Conservation (phyloP, 2,329 filamentous ascomycete species). For the Scytalidium sp. region DNA sequence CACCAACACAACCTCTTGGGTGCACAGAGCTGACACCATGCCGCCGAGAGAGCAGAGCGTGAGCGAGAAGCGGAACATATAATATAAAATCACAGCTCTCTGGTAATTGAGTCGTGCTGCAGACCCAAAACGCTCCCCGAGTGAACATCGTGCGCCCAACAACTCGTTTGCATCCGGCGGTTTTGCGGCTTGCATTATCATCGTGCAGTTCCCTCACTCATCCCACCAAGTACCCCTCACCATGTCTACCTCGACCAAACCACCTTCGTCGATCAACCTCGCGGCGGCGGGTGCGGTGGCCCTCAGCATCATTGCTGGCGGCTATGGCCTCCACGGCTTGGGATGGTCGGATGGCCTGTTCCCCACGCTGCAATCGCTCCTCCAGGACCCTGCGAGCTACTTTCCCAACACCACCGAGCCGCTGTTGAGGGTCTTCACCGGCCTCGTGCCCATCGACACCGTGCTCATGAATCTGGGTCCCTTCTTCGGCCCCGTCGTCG, state of each 20-base stretch:
- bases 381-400: not conserved
- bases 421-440: conserved; percentile 18
- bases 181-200: no score
- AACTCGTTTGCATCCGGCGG: no score
- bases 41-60: no score
- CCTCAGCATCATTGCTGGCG: not conserved
- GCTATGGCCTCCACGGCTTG: not conserved
- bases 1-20: no score
- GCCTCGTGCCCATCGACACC: conserved; percentile 16
- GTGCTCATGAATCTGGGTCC: conserved; percentile 17
- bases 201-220: no score
- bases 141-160: no score
- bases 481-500: conserved; percentile 23
- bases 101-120: no score
- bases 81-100: no score
- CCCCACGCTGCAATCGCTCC: not conserved
- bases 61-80: no score
- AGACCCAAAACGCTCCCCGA: no score
- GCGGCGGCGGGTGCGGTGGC: conserved; percentile 31
- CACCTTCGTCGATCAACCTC: conserved; percentile 51
- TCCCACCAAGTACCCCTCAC: no score
- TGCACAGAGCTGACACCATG: no score
- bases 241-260: conserved; percentile 56
- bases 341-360: not conserved
- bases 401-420: conserved; percentile 15